These are phyloP conservation scores for Podaxis carcinomalis DNA, from an alignment of 768 basidiomycete genomes.

Conservation along the genomic window DNA sequence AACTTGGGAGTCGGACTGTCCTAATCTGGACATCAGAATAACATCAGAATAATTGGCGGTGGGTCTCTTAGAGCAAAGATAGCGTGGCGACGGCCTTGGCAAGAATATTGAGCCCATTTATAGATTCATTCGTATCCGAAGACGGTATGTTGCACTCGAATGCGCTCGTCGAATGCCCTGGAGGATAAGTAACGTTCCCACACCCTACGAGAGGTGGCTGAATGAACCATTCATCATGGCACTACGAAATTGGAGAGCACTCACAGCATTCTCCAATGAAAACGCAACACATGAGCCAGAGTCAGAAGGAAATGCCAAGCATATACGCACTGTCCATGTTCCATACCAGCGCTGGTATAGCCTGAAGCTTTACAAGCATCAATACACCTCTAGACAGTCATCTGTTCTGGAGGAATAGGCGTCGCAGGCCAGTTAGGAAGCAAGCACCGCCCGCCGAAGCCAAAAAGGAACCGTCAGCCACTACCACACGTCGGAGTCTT, in stretches of 20 bases:
- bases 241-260: neutral
- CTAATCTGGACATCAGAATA: too few relatives aligned
- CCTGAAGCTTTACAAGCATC: constrained; percentile 15
- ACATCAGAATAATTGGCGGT: too few relatives aligned
- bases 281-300: neutral
- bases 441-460: neutral
- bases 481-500: neutral
- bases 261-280: constrained; percentile 15
- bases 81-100: neutral
- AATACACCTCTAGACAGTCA: constrained; percentile 19
- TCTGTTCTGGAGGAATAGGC: constrained; percentile 14
- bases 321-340: constrained; percentile 17
- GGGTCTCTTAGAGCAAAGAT: too few relatives aligned
- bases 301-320: neutral
- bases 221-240: too few relatives aligned
- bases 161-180: constrained; percentile 1
- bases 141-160: constrained; percentile 8
- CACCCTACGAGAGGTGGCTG: constrained; percentile 2
- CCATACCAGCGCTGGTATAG: constrained; percentile 16
- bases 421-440: constrained; percentile 12
- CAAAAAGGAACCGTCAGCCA: neutral
- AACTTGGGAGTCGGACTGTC: neutral
- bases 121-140: neutral
- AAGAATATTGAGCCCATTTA: neutral
- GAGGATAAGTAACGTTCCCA: constrained; percentile 13